Percentiles rank a stretch among this genome's conserved stretches.
Evolutionary conservation across 2,329 filamentous ascomycete species (phyloP).

Genomic region (Grosmannia clavigera): DNA sequence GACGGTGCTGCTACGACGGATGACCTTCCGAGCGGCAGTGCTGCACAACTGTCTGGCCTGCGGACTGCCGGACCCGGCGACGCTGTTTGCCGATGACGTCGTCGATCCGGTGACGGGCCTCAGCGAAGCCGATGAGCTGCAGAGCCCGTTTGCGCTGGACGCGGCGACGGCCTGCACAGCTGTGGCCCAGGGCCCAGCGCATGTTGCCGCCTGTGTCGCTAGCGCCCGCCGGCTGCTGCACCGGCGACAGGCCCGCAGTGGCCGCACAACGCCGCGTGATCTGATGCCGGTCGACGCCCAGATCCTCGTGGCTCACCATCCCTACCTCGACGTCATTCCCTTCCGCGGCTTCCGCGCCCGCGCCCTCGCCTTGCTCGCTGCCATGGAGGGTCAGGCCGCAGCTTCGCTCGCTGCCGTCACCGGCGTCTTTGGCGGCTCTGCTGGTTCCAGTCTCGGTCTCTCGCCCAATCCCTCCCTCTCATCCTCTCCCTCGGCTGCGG

Average conservation of each 20-base stretch:
- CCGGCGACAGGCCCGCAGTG: constrained; percentile 13
- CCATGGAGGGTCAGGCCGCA: constrained; percentile 7
- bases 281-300: constrained; percentile 21
- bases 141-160: constrained; percentile 21
- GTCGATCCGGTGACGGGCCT: background rate
- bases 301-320: constrained; percentile 21
- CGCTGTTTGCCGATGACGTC: constrained; percentile 12
- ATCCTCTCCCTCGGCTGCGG: background rate
- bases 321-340: constrained; percentile 24
- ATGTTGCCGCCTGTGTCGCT: constrained; percentile 13
- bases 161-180: constrained; percentile 14
- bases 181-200: constrained; percentile 13
- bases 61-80: constrained; percentile 16
- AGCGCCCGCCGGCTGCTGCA: constrained; percentile 5
- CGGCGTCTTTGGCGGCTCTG: background rate
- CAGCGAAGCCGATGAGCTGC: constrained; percentile 10
- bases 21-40: constrained; percentile 6
- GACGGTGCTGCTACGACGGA: background rate
- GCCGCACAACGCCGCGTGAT: constrained; percentile 14
- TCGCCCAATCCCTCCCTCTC: too few relatives aligned
- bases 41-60: constrained; percentile 25
- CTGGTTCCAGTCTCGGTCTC: background rate
- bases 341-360: constrained; percentile 21
- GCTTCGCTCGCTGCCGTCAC: background rate
- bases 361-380: constrained; percentile 14